Evolutionary conservation across 2,329 filamentous ascomycete species (phyloP).

Genomic region (Fusarium paranaense): DNA sequence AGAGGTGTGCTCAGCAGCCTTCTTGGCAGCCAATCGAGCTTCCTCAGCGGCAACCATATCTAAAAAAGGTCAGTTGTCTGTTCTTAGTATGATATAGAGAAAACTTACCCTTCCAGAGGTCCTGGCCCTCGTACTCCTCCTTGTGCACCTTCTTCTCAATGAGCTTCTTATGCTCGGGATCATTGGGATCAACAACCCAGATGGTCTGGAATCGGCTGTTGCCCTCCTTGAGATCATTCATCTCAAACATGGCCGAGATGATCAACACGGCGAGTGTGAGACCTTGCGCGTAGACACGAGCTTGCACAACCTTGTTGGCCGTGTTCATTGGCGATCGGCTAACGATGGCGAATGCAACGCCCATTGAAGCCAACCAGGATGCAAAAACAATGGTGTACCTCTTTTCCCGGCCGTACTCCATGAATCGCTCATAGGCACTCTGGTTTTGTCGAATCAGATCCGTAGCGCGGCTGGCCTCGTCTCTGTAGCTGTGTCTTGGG

Average conservation of each 20-base stretch:
- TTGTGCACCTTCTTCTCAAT: slow-evolving; percentile 90
- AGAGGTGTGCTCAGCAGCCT: neutral
- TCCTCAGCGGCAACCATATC: neutral
- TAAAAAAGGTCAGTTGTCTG: neutral
- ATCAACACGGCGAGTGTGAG: slow-evolving; percentile 86
- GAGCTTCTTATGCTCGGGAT: slow-evolving; percentile 80
- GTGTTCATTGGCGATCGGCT: slow-evolving; percentile 49
- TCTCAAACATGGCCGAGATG: slow-evolving; percentile 84
- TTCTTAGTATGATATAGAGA: neutral
- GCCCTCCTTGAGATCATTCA: slow-evolving; percentile 78
- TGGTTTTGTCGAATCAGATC: slow-evolving; percentile 68
- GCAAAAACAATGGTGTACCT: slow-evolving; percentile 86
- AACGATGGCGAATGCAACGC: slow-evolving; percentile 77
- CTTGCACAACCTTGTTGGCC: neutral
- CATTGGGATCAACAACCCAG: slow-evolving; percentile 81
- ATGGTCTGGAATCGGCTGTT: slow-evolving; percentile 85
- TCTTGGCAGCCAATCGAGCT: neutral
- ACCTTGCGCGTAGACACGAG: slow-evolving; percentile 72
- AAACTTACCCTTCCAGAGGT: slow-evolving; percentile 85
- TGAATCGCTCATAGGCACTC: slow-evolving; percentile 67
- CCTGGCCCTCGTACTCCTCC: slow-evolving; percentile 87
- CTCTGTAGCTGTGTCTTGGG: slow-evolving; percentile 71
- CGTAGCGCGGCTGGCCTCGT: slow-evolving; percentile 46
- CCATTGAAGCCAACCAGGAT: slow-evolving; percentile 87
- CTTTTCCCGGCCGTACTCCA: slow-evolving; percentile 81